Base-by-base conservation (phyloP, 768 basidiomycete species). In the Lactarius quietus region DNA sequence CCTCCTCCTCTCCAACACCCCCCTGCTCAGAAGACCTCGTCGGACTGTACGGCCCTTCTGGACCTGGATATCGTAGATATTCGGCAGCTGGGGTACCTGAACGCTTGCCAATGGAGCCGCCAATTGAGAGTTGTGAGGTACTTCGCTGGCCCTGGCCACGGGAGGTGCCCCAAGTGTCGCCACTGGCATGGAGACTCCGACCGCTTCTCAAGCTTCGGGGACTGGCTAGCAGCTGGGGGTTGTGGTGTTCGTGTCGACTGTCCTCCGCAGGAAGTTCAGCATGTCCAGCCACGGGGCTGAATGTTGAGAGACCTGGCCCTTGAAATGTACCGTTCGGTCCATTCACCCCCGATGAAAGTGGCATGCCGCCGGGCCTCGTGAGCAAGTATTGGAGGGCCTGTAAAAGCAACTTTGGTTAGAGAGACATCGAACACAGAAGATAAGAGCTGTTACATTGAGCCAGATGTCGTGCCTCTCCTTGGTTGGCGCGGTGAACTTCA, bases 391-490 rank as follows among this genome's bases (percentile, higher is more conserved):
- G 88, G 69, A 98, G 80, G 38, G 95, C 96, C 95, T 98, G 71
- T 31, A 61, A 56, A 31, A 64, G 23, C 60, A 48, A 35, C 55
- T 57, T 9, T 9, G 20, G 41, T 69, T 57, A 68, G 64, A 68
- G 61, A 58, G 35, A 64, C 62, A 45, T 43, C 62, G 64, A 36
- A 62, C 29, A 64, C 65, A 57, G 8, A 35, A 67, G 59, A 68
- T 48, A 43, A 67, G 48, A 57, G 39, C 28, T 87, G 65, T 75
- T n/a, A 95, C 94, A 76, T 88, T 90, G 60, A 93, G 80, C 97
- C 97, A 99, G 66, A 98, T 94, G 70, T 98, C 95, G 73, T 99
- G 97, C 61, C 95, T 83, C 69, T 98, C 97, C 74, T 92, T 92
- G 9, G 89, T 95, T 2, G 90, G 89, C 7, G 95, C 95, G n/a